These are phyloP conservation scores for Kalmanozyma brasiliensis DNA, from an alignment of 1,284 basidiomycete species.

Conservation along the genomic window DNA sequence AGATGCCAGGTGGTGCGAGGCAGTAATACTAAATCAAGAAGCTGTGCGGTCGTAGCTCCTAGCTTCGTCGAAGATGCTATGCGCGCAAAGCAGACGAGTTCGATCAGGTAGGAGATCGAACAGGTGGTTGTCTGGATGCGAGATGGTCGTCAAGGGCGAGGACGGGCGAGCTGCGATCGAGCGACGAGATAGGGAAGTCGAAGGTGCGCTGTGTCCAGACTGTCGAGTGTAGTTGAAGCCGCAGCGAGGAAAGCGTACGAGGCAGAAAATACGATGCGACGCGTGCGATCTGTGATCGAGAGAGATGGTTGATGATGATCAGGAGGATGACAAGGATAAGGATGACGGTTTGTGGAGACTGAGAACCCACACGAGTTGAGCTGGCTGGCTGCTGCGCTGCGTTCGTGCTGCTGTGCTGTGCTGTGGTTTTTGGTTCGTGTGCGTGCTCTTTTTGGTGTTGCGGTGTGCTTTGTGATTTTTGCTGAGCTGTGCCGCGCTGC, in stretches of 20 bases:
- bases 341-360: slow-evolving; percentile 22
- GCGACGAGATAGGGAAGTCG: slow-evolving; percentile 2
- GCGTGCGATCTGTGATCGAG: slow-evolving; percentile 1
- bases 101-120: too few relatives aligned
- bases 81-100: too few relatives aligned
- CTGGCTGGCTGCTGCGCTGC: slow-evolving; percentile 8
- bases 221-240: background rate
- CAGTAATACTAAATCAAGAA: background rate
- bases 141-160: background rate
- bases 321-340: slow-evolving; percentile 12
- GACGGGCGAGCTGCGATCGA: slow-evolving; percentile 4
- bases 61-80: too few relatives aligned
- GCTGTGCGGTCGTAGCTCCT: background rate
- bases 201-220: slow-evolving; percentile 5
- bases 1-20: background rate
- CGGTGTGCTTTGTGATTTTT: background rate
- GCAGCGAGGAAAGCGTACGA: background rate
- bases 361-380: slow-evolving; percentile 12
- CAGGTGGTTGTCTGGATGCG: too few relatives aligned
- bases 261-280: background rate
- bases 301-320: slow-evolving; percentile 2
- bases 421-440: background rate
- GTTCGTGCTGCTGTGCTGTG: slow-evolving; percentile 22
- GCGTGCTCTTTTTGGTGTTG: slow-evolving; percentile 4
- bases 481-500: background rate